Evolutionary conservation across 2,329 filamentous ascomycete genomes (phyloP), one percentile per base, ranked within the genome.

Genomic region (Sclerotinia borealis): DNA sequence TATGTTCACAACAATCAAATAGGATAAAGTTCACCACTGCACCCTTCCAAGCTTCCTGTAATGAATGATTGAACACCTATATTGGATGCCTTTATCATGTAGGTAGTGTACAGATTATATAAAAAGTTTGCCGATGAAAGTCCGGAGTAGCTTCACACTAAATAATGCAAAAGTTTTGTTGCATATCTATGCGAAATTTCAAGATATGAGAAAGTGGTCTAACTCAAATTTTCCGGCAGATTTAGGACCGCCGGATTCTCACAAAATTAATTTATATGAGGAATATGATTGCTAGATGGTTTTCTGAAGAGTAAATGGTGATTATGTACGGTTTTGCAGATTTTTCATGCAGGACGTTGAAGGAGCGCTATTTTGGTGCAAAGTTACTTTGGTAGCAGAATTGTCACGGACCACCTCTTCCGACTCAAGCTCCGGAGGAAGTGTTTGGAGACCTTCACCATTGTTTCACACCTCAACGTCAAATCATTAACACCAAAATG

Each of bases 391-490:
- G 5, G 25, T 13, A 22, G 7, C 1, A 0, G 11, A 4, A 13
- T 11, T 10, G n/a, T 43, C 52, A 34, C 52, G 52, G 52, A 17
- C 54, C 54, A 45, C 15, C 27, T 58, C 39, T 45, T 58, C 29
- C 13, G 25, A 25, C 27, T 15, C 31, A 19, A 34, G 11, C 19
- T 22, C 4, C 9, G 37, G 17, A 41, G 7, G 11, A 43, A 43
- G 52, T 56, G 52, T 56, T 56, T 56, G 52, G 43, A 31, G 25
- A 17, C 27, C 15, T 55, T 22, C 37, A 22, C 37, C 31, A 43
- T 55, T 25, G 52, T 56, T 56, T 56, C 52, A 56, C 3, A 43
- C 10, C 6, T 43, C 11, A 11, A 56, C 19, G 19, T 43, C 19
- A 8, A 43, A 22, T 49, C 27, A 7, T 56, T 25, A 56, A n/a